Base-by-base conservation (phyloP, 768 basidiomycete species). In the Rhizopogon vulgaris region DNA sequence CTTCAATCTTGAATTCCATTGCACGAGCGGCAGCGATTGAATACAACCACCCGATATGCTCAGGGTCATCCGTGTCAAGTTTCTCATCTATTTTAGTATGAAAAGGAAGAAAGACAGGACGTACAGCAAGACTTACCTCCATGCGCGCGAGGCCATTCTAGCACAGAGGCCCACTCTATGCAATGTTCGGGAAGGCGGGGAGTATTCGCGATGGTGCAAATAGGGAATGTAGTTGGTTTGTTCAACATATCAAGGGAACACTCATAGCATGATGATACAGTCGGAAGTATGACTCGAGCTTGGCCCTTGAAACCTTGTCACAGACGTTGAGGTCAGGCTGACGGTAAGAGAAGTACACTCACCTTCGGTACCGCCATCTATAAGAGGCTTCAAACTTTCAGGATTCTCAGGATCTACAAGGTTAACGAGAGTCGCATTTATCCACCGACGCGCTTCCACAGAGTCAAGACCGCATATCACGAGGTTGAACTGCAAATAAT, bases 361-460 rank as follows among this genome's bases (percentile, higher is more conserved):
- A 90, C 95, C 96, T 80, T 99, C 96, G 3, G 96, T 99, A 36
- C 96, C 96, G 27, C 96, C 96, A 61, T 99, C 96, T 58, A 99
- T 97, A 46, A 99, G 78, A 17, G 96, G 96, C 62, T 97, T 98
- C 63, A 98, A 60, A 60, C 88, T 92, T 61, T 98, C 94, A 41
- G 89, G 90, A 60, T 86, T 85, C 49, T 94, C 92, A n/a, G 82
- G 75, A 67, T 99, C 95, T 1, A 96, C 93, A 60, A 98, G 77
- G 62, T 93, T 89, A 30, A 97, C 93, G 24, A 99, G 82, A 22
- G 94, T 99, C 4, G 95, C 94, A 62, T 96, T 98, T 70, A 99
- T 98, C 96, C 96, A 99, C 51, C 96, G 80, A 37, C 96, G 80
- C 17, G 96, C 96, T 69, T 97, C 93, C 27, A 99, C 89, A 3